Conservation (phyloP, 805 yeast species). For the Candida oleophila region DNA sequence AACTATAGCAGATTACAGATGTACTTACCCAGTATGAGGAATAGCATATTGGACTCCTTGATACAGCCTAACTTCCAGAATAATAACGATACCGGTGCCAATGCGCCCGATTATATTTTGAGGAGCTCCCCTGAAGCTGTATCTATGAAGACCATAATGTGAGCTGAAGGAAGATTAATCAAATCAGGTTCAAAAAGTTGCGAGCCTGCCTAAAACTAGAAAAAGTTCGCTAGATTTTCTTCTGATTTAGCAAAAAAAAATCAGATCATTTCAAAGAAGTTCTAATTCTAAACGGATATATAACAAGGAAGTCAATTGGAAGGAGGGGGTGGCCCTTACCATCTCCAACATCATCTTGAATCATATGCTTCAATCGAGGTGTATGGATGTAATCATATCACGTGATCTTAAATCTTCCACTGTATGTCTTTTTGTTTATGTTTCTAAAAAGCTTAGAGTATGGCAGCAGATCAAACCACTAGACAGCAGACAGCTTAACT, state of each 20-base stretch:
- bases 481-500: neutral
- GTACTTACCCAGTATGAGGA: neutral
- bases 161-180: neutral
- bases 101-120: constrained; percentile 47
- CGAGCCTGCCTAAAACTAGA: no score
- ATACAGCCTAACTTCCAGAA: constrained; percentile 61
- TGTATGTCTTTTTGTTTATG: constrained; percentile 1
- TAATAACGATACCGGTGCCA: constrained; percentile 65
- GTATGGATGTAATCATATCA: constrained; percentile 9
- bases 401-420: constrained; percentile 4
- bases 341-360: no score
- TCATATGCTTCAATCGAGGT: no score
- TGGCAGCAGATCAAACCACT: neutral
- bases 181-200: neutral
- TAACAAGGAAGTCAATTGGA: no score
- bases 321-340: no score
- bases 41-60: constrained; percentile 18
- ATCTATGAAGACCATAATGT: constrained; percentile 14
- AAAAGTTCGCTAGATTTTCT: no score
- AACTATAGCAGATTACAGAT: constrained; percentile 5
- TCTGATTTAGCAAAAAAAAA: no score
- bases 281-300: no score
- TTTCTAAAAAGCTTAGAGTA: neutral
- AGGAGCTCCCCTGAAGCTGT: constrained; percentile 27
- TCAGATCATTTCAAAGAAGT: no score